phyloP scores from a whole-genome alignment of 371 early-diverging fungal genomes.

The Rhizomucor pusillus region DNA sequence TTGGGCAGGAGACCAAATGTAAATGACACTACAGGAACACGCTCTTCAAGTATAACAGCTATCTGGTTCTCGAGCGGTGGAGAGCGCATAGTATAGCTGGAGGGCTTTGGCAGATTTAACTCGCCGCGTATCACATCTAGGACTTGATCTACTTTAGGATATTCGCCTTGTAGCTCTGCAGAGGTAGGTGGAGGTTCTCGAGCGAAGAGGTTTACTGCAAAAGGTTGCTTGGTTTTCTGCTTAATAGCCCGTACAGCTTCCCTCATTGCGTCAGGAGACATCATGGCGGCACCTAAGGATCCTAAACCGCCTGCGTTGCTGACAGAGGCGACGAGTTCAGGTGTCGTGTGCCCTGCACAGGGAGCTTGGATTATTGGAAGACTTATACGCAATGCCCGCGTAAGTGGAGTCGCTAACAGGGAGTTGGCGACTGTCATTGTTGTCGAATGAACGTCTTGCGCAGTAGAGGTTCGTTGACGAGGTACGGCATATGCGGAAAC shows the following conservation, averaged over 20 bases:
- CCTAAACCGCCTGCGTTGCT: constrained; percentile 45
- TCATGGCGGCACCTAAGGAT: constrained; percentile 37
- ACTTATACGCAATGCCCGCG: constrained; percentile 19
- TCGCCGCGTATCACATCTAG: constrained; percentile 30
- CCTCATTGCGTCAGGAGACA: constrained; percentile 26
- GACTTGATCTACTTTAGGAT: constrained; percentile 12
- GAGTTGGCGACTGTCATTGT: too few relatives aligned
- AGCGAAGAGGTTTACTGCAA: constrained; percentile 45
- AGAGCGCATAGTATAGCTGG: constrained; percentile 26
- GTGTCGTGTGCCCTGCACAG: constrained; percentile 38
- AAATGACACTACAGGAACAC: constrained; percentile 41
- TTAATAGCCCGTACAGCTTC: constrained; percentile 32
- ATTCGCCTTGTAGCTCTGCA: constrained; percentile 26
- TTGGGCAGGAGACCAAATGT: constrained; percentile 44
- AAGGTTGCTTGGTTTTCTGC: constrained; percentile 25
- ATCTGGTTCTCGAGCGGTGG: constrained; percentile 40
- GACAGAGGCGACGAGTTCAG: constrained; percentile 31
- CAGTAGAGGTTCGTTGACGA: too few relatives aligned
- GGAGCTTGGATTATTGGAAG: constrained; percentile 46
- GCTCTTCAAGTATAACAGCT: constrained; percentile 34
- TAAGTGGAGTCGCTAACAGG: constrained; percentile 10
- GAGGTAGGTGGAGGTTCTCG: constrained; percentile 15
- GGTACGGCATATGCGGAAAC: too few relatives aligned
- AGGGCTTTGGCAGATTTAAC: constrained; percentile 23
- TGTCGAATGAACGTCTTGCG: too few relatives aligned